Conservation (phyloP, 805 yeast species). For the Lachancea nothofagi region DNA sequence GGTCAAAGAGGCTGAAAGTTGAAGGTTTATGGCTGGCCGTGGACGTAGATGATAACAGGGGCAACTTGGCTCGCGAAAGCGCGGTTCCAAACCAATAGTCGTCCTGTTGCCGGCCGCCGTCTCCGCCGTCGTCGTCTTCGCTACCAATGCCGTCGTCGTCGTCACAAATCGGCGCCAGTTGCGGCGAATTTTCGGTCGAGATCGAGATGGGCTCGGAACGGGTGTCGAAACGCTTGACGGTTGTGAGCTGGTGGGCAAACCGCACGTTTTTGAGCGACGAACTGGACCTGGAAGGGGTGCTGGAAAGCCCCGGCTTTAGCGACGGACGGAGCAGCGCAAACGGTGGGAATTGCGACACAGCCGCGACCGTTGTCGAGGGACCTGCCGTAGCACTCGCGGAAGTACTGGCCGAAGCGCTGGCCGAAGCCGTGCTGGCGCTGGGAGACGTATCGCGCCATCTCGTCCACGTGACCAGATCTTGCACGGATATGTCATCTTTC, state of each 20-base stretch:
- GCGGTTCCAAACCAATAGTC: conserved; percentile 20
- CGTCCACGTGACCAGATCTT: conserved; percentile 9
- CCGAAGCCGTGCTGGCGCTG: neutral
- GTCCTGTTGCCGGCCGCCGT: conserved; percentile 9
- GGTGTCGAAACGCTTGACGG: conserved; percentile 60
- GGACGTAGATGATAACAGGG: neutral
- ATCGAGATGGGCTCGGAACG: conserved; percentile 57
- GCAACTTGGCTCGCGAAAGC: conserved; percentile 9
- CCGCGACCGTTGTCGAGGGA: too few species aligned
- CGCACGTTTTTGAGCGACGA: conserved; percentile 50
- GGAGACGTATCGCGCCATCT: conserved; percentile 6
- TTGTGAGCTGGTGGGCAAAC: conserved; percentile 55
- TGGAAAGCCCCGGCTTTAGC: conserved; percentile 7
- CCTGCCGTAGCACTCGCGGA: too few species aligned
- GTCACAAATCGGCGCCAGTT: conserved; percentile 15
- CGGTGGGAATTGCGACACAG: conserved; percentile 1
- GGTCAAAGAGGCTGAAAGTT: conserved; percentile 5
- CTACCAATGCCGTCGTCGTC: conserved; percentile 6
- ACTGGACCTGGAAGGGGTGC: conserved; percentile 18
- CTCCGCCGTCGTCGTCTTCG: conserved; percentile 9
- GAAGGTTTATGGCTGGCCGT: neutral
- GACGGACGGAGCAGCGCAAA: conserved; percentile 6
- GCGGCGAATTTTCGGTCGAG: conserved; percentile 47
- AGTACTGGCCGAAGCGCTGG: neutral
- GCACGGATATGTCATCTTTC: conserved; percentile 3